Evolutionary conservation across 352 stramenopile species (phyloP).

Genomic region (Pythium dissotocum): DNA sequence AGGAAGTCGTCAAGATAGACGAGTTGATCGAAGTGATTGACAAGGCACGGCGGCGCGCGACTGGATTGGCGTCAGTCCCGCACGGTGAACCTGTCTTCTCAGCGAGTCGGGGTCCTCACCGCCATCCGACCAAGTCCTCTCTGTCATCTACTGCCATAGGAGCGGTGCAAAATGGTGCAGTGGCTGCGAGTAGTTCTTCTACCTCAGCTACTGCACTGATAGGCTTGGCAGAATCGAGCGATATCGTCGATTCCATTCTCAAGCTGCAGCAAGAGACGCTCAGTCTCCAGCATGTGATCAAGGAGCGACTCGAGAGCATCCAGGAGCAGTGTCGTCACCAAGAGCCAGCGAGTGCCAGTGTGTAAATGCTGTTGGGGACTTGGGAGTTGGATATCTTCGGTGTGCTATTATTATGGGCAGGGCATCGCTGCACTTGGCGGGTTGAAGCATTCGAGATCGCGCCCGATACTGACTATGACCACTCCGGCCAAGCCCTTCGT

Average conservation of each 20-base stretch:
- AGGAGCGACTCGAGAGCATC: conserved; percentile 42
- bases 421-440: not conserved
- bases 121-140: not conserved
- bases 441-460: not conserved
- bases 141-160: not conserved
- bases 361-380: conserved; percentile 31
- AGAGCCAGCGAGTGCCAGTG: conserved; percentile 66
- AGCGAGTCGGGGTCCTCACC: not conserved
- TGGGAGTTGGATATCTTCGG: not conserved
- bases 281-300: conserved; percentile 55
- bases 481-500: conserved; percentile 41
- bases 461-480: not conserved
- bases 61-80: conserved; percentile 4
- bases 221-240: not conserved
- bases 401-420: not conserved
- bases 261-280: conserved; percentile 58
- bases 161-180: conserved; percentile 9
- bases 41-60: conserved; percentile 36
- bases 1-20: conserved; percentile 59
- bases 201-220: not conserved
- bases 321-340: conserved; percentile 37
- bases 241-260: conserved; percentile 55
- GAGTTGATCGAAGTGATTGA: conserved; percentile 70
- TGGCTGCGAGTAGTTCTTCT: not conserved
- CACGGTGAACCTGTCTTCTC: not conserved